Percentiles rank a stretch among this genome's conserved stretches.
phyloP scores from a whole-genome alignment of 257 asterid genomes.

The Jacaranda copaia region DNA sequence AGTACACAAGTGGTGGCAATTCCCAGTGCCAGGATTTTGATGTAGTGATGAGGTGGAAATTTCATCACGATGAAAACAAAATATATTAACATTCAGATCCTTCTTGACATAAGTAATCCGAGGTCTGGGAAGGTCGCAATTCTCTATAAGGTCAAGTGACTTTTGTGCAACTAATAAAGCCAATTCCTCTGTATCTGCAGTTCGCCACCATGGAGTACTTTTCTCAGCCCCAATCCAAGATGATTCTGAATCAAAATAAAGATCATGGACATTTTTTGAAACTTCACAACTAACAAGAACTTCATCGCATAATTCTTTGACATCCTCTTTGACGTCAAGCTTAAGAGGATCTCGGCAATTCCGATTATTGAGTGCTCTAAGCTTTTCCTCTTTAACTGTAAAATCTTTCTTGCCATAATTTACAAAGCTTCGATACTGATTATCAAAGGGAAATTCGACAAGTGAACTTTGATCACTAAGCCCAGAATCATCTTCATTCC shows the following conservation, averaged over 20 bases:
- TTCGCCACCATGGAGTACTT: conserved; percentile 87
- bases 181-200: conserved; percentile 79
- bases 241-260: conserved; percentile 53
- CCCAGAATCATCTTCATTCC: conserved; percentile 13
- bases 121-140: conserved; percentile 92
- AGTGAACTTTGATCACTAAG: conserved; percentile 34
- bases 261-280: conserved; percentile 49
- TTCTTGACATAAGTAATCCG: conserved; percentile 53
- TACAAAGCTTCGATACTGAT: conserved; percentile 32
- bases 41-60: conserved; percentile 33
- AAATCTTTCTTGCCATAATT: conserved; percentile 37
- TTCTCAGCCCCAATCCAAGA: conserved; percentile 66
- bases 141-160: conserved; percentile 69
- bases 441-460: conserved; percentile 31
- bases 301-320: conserved; percentile 35
- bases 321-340: conserved; percentile 36
- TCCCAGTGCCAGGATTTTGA: conserved; percentile 30
- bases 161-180: conserved; percentile 71
- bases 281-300: conserved; percentile 41
- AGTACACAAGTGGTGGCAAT: conserved; percentile 14
- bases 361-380: conserved; percentile 12
- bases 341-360: conserved; percentile 31
- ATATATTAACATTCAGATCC: conserved; percentile 37
- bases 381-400: conserved; percentile 34
- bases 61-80: conserved; percentile 35